Percentiles rank a stretch among this genome's conserved stretches.
Evolutionary conservation across 1,139 yeast genomes (phyloP).

Genomic region (Debaryomyces udenii): DNA sequence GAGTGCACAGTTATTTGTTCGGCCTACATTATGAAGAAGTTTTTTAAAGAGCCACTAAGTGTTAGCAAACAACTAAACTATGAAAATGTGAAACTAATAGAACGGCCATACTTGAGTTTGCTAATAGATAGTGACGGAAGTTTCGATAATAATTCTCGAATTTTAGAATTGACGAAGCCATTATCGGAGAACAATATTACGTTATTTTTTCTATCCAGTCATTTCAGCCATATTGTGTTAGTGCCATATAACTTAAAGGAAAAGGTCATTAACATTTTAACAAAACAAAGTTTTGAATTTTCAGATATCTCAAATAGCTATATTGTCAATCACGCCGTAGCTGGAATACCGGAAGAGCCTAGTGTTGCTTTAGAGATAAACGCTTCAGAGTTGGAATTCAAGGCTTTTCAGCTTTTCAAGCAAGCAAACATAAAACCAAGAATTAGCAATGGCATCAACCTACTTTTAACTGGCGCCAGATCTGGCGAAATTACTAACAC

Average conservation of each 20-base stretch:
- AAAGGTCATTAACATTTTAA: conserved; percentile 48
- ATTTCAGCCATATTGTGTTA: conserved; percentile 68
- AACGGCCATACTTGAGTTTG: conserved; percentile 52
- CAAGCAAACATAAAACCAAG: conserved; percentile 47
- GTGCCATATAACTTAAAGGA: conserved; percentile 52
- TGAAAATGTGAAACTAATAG: conserved; percentile 45
- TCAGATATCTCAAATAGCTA: conserved; percentile 44
- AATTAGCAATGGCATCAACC: conserved; percentile 41
- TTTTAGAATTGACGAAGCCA: conserved; percentile 63
- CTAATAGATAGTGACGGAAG: conserved; percentile 68
- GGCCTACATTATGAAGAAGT: conserved; percentile 31
- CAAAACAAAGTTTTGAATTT: conserved; percentile 46
- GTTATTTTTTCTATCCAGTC: conserved; percentile 64
- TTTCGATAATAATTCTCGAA: conserved; percentile 54
- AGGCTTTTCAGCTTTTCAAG: conserved; percentile 47
- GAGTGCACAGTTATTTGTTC: conserved; percentile 62
- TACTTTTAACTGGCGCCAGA: conserved; percentile 66
- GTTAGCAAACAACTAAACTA: conserved; percentile 31
- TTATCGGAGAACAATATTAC: conserved; percentile 60
- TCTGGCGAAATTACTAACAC: conserved; percentile 48
- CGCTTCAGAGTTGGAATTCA: conserved; percentile 10
- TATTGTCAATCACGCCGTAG: conserved; percentile 18
- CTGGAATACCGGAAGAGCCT: conserved; percentile 2
- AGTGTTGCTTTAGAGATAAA: not conserved
- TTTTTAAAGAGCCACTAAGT: conserved; percentile 41